Evolutionary conservation across 805 yeast species (phyloP).

Genomic region (Starmerella riodocensis): DNA sequence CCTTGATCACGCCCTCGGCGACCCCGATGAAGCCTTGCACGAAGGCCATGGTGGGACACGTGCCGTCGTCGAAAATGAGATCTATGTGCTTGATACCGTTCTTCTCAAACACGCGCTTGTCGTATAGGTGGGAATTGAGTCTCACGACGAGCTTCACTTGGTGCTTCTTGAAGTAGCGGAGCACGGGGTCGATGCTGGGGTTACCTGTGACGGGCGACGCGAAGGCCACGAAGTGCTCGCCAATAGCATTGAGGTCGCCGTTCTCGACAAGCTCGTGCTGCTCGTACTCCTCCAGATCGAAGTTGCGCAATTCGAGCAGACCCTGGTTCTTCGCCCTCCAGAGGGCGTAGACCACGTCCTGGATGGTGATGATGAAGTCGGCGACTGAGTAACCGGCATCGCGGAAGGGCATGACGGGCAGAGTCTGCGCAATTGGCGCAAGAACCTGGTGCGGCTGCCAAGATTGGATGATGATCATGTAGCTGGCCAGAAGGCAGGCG

Average conservation of each 20-base stretch:
- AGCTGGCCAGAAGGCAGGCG: conserved; percentile 85
- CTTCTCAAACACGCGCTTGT: conserved; percentile 67
- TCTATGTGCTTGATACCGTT: conserved; percentile 81
- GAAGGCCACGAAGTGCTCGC: conserved; percentile 92
- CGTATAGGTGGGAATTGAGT: conserved; percentile 82
- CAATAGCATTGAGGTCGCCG: conserved; percentile 85
- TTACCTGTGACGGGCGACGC: conserved; percentile 66
- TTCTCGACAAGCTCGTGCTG: conserved; percentile 90
- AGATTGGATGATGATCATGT: conserved; percentile 84
- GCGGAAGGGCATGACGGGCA: conserved; percentile 84
- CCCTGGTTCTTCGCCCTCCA: conserved; percentile 96
- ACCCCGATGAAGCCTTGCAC: conserved; percentile 91
- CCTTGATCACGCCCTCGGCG: conserved; percentile 72
- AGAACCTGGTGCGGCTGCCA: conserved; percentile 98
- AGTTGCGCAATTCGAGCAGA: conserved; percentile 66
- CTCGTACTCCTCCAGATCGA: conserved; percentile 88
- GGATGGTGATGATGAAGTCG: conserved; percentile 84
- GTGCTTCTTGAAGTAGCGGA: conserved; percentile 57
- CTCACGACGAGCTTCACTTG: conserved; percentile 83
- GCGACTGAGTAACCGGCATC: conserved; percentile 97
- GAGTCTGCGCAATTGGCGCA: conserved; percentile 83
- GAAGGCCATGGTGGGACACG: conserved; percentile 89
- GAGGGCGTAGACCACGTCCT: conserved; percentile 88
- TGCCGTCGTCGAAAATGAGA: conserved; percentile 95
- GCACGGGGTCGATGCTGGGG: conserved; percentile 39